Evolutionary conservation across 768 basidiomycete species (phyloP).

Genomic region (Boletales sp.): DNA sequence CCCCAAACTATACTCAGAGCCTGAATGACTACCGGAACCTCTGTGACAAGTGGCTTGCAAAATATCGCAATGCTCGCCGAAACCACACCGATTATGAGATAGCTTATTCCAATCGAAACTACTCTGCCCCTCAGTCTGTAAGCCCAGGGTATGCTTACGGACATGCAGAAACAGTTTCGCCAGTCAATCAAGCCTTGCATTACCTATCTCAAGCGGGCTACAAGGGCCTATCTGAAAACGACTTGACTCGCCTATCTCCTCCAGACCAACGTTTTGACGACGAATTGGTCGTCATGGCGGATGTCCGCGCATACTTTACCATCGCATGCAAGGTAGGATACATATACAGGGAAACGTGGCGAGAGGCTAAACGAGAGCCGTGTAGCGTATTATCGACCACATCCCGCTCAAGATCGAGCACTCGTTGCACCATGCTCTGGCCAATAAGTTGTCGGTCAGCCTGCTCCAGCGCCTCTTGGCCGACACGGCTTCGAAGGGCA

Average conservation of each 20-base stretch:
- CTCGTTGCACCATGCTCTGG: constrained; percentile 39
- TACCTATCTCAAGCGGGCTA: constrained; percentile 32
- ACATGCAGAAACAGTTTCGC: too few species aligned
- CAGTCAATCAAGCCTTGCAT: constrained; percentile 14
- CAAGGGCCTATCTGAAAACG: constrained; percentile 9
- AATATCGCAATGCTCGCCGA: constrained; percentile 19
- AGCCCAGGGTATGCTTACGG: too few species aligned
- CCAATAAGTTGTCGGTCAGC: constrained; percentile 29
- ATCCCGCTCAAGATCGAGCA: constrained; percentile 49
- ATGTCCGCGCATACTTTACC: constrained; percentile 54
- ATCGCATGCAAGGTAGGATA: constrained; percentile 49
- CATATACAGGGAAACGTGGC: background rate
- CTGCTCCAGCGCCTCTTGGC: constrained; percentile 35
- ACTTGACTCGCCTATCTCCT: constrained; percentile 27
- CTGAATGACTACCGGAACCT: constrained; percentile 17
- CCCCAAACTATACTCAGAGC: constrained; percentile 39
- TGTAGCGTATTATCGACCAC: constrained; percentile 53
- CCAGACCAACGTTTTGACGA: constrained; percentile 31
- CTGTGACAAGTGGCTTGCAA: constrained; percentile 22
- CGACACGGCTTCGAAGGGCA: constrained; percentile 8
- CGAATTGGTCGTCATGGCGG: constrained; percentile 51
- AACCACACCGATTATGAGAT: background rate
- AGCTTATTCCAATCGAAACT: too few species aligned
- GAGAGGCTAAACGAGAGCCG: background rate
- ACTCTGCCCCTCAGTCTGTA: too few species aligned